Base-by-base conservation (phyloP, 169 alveolate genomes). In the Plasmodium coatneyi region DNA sequence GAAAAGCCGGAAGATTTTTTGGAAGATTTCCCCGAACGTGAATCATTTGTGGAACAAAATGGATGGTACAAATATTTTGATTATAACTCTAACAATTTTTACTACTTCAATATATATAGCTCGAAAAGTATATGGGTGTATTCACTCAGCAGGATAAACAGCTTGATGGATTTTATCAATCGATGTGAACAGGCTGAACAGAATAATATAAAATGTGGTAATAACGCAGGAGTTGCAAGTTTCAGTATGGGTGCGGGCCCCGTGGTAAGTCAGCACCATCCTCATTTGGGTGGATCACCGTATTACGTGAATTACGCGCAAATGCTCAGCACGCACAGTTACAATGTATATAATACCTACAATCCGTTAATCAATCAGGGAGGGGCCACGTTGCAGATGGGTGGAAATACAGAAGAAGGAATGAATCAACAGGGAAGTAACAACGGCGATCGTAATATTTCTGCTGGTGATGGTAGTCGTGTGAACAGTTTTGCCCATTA, bases 11-110 rank as follows among this genome's bases (percentile, higher is more conserved):
- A 14, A 7, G 82, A 89, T 16, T 80, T 89, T 80, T 52, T 22
- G 16, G 94, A 70, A 60, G 2, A 60, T 14, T 41, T 89, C 32
- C 91, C 79, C 36, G 72, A 60, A 16, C 34, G 60, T 52, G 89
- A 89, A 89, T 46, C 89, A 41, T 71, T 89, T 89, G 43, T 89
- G n/a, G 94, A 79, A 16, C 91, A 89, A 30, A 79, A 80, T 70
- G 94, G 94, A 41, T 89, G 94, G 94, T 72, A 41, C 72, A 89
- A 89, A 89, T 80, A 89, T 72, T 70, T 89, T 80, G 94, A 89
- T 89, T 66, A 89, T 80, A 80, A 89, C 49, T 78, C 91, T 25
- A 41, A 66, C 52, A 80, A 43, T 89, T 79, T 46, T 60, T 89
- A 89, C 82, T 89, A 89, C 71, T 89, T 36, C 82, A 89, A 89